These are phyloP conservation scores for Penicillium sp. DNA, from an alignment of 2,329 filamentous ascomycete genomes.

Conservation along the genomic window DNA sequence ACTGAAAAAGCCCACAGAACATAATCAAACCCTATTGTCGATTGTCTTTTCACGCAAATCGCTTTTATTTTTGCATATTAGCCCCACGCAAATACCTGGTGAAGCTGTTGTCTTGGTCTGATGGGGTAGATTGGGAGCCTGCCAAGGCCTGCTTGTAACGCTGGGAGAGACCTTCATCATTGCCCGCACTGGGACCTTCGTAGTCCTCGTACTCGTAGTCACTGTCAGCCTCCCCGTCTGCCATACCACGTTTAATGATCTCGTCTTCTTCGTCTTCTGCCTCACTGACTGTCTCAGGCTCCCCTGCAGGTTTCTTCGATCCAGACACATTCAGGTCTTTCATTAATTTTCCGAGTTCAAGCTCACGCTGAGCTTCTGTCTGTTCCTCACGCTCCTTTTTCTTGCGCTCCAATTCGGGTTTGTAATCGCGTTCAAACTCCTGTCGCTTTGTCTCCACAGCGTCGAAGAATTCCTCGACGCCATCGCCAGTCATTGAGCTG, in stretches of 20 bases:
- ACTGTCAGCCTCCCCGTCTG: slow-evolving; percentile 48
- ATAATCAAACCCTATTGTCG: neutral
- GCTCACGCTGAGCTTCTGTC: slow-evolving; percentile 67
- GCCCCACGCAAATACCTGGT: slow-evolving; percentile 47
- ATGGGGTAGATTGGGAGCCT: slow-evolving; percentile 44
- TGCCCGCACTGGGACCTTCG: slow-evolving; percentile 56
- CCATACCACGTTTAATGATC: slow-evolving; percentile 43
- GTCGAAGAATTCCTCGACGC: slow-evolving; percentile 88
- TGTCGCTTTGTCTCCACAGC: slow-evolving; percentile 81
- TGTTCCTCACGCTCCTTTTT: slow-evolving; percentile 70
- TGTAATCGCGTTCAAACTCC: slow-evolving; percentile 88
- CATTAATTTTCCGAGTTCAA: slow-evolving; percentile 90
- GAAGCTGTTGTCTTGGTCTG: slow-evolving; percentile 51
- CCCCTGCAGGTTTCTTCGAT: slow-evolving; percentile 27
- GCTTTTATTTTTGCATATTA: slow-evolving; percentile 31
- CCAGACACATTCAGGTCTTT: slow-evolving; percentile 72
- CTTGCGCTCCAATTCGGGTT: slow-evolving; percentile 80
- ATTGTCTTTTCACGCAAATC: neutral
- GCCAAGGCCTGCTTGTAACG: slow-evolving; percentile 73
- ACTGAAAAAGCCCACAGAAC: neutral
- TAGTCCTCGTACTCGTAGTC: slow-evolving; percentile 48
- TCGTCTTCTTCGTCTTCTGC: slow-evolving; percentile 51
- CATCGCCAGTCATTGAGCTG: slow-evolving; percentile 85
- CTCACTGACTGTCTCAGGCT: slow-evolving; percentile 48
- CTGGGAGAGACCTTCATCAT: slow-evolving; percentile 64